phyloP scores from a whole-genome alignment of 257 asterid species.

The Plectranthus barbatus region DNA sequence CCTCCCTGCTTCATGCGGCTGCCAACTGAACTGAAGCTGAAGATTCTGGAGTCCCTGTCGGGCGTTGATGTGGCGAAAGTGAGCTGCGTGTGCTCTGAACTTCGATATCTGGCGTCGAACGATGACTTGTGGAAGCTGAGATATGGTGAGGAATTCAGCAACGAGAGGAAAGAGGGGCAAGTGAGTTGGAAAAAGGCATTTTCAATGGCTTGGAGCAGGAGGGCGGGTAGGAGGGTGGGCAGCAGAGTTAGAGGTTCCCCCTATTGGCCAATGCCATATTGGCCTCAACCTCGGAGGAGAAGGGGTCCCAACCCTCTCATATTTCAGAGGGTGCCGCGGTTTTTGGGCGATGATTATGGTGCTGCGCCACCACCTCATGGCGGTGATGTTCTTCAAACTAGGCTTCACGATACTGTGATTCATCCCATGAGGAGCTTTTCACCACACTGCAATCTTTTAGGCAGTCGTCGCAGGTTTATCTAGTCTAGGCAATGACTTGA shows the following conservation, averaged over 20 bases:
- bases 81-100: conserved; percentile 52
- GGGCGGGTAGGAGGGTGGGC: conserved; percentile 23
- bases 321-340: too few relatives aligned
- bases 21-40: conserved; percentile 71
- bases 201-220: conserved; percentile 28
- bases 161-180: conserved; percentile 10
- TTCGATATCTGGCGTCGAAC: conserved; percentile 48
- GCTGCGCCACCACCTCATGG: too few relatives aligned
- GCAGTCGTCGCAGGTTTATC: conserved; percentile 21
- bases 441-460: conserved; percentile 37
- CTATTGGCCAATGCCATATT: conserved; percentile 3
- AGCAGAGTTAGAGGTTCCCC: background rate
- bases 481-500: too few relatives aligned
- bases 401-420: too few relatives aligned
- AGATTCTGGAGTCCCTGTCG: conserved; percentile 51
- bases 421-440: conserved; percentile 17
- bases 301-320: conserved; percentile 25
- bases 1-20: conserved; percentile 80
- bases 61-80: conserved; percentile 64
- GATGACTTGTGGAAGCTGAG: conserved; percentile 79
- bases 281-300: conserved; percentile 19
- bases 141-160: conserved; percentile 41
- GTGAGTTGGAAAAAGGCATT: conserved; percentile 63
- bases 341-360: too few relatives aligned
- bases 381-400: too few relatives aligned